These are phyloP conservation scores for Mimosa bimucronata DNA, from an alignment of 306 rosid genomes.

Conservation along the genomic window DNA sequence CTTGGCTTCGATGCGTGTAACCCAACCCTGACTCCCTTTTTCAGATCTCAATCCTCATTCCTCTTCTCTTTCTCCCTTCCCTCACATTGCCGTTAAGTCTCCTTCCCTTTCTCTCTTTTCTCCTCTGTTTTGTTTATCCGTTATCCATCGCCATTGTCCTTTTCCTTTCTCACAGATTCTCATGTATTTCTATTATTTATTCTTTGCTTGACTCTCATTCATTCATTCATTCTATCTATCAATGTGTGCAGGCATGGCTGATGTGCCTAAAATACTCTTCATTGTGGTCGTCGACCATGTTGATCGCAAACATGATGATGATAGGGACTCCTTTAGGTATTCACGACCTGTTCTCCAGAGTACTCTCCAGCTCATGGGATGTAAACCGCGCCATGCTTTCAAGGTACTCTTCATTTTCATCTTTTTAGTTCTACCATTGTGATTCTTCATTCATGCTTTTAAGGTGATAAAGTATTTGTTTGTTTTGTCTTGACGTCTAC, in stretches of 20 bases:
- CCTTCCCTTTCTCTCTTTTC: background rate
- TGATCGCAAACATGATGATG: slow-evolving; percentile 14
- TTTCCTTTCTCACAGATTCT: background rate
- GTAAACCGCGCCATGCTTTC: slow-evolving; percentile 82
- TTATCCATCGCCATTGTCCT: background rate
- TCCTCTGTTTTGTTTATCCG: background rate
- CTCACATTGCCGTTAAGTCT: background rate
- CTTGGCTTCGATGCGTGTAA: background rate
- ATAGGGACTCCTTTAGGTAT: slow-evolving; percentile 57
- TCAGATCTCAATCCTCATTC: background rate
- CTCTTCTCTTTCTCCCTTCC: too few species aligned
- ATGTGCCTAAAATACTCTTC: slow-evolving; percentile 54
- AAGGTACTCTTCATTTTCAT: slow-evolving; percentile 49
- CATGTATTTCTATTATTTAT: too few species aligned
- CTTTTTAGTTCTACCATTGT: too few species aligned
- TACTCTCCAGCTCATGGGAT: slow-evolving; percentile 90
- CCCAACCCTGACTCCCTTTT: background rate
- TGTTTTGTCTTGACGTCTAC: background rate
- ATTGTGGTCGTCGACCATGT: slow-evolving; percentile 72
- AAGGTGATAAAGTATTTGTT: background rate
- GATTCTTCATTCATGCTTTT: too few species aligned
- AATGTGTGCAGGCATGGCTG: slow-evolving; percentile 35
- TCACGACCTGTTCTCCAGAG: slow-evolving; percentile 81
- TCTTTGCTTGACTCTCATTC: slow-evolving; percentile 16
- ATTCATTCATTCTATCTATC: background rate